These are phyloP conservation scores for Stipa capillata DNA, from an alignment of 176 grass and related monocot species.

Conservation along the genomic window DNA sequence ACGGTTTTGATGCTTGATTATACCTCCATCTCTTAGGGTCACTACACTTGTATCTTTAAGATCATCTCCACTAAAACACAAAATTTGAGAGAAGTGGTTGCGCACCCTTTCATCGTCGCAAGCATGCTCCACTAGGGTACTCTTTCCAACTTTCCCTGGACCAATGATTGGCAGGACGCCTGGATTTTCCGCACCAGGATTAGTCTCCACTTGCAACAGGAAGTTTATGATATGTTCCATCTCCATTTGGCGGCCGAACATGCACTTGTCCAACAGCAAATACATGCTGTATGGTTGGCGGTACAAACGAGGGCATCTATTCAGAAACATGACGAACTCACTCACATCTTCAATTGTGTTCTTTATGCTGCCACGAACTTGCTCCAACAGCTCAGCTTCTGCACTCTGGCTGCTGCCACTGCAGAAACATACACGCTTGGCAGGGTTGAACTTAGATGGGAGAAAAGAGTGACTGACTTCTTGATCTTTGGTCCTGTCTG, in stretches of 20 bases:
- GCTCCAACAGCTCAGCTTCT: background rate
- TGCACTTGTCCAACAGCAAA: too few species aligned
- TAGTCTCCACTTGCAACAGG: background rate
- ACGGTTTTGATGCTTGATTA: too few species aligned
- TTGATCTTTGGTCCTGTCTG: background rate
- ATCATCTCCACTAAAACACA: background rate
- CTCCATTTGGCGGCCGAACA: background rate
- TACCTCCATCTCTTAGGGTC: too few species aligned
- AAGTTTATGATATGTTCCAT: background rate
- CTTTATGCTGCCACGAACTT: background rate
- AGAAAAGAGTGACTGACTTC: background rate
- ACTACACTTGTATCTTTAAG: background rate
- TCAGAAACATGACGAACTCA: background rate
- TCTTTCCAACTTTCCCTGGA: background rate
- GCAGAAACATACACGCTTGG: background rate
- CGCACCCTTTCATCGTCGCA: background rate
- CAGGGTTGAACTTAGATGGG: background rate
- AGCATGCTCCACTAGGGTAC: conserved; percentile 8
- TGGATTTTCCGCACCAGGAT: background rate
- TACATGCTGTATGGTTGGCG: conserved; percentile 8
- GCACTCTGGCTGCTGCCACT: background rate
- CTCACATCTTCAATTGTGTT: background rate
- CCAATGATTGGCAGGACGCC: background rate
- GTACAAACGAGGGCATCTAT: background rate
- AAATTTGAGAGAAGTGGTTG: background rate